Conservation (phyloP, 768 basidiomycete genomes). For the Podaxis carcinomalis region DNA sequence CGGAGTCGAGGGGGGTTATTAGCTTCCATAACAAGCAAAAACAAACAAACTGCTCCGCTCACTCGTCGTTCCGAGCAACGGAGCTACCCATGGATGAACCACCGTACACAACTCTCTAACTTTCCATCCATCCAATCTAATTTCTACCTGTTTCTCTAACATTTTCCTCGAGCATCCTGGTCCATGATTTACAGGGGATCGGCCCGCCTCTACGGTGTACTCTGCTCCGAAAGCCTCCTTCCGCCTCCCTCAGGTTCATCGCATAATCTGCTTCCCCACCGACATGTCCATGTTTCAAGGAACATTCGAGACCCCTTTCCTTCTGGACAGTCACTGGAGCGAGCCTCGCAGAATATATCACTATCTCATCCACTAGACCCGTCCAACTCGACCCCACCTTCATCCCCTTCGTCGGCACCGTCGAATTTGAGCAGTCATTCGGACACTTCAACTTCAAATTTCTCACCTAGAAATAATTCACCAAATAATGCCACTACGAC, state of each 20-base stretch:
- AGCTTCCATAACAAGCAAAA: neutral
- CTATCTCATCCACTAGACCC: slow-evolving; percentile 22
- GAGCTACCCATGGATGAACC: neutral
- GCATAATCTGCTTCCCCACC: neutral
- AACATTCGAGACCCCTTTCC: slow-evolving; percentile 17
- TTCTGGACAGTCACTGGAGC: neutral
- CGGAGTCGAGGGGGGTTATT: neutral
- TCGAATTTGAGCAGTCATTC: neutral
- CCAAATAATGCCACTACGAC: neutral
- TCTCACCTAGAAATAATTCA: slow-evolving; percentile 7
- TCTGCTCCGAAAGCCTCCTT: neutral
- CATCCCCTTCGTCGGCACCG: slow-evolving; percentile 13
- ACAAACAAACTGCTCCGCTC: neutral
- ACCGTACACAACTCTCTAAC: neutral
- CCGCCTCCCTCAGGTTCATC: neutral
- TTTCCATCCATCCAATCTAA: neutral
- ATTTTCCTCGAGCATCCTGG: neutral
- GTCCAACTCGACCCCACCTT: slow-evolving; percentile 11
- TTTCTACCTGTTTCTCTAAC: neutral
- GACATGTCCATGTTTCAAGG: slow-evolving; percentile 3
- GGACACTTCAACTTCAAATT: slow-evolving; percentile 2
- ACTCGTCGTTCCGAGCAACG: neutral
- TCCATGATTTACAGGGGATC: slow-evolving; percentile 3
- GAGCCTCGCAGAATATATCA: slow-evolving; percentile 8
- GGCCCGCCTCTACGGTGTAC: neutral